Conservation (phyloP, 352 stramenopile genomes). For the Phytophthora pistaciae region DNA sequence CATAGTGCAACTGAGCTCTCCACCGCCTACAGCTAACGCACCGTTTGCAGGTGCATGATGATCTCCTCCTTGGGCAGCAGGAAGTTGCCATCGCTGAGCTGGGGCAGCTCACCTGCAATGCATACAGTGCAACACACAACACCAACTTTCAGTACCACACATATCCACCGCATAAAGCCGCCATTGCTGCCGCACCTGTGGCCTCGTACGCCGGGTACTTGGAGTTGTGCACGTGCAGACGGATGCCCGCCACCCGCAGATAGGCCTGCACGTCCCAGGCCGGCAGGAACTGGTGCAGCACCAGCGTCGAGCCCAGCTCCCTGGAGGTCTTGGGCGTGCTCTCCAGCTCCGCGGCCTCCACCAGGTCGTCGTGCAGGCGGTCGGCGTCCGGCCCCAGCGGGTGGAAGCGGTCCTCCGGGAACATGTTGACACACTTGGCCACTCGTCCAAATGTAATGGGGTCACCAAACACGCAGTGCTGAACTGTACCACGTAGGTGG, state of each 20-base stretch:
- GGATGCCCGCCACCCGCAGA: constrained; percentile 77
- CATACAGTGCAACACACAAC: background rate
- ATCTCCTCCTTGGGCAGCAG: constrained; percentile 87
- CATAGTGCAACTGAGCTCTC: background rate
- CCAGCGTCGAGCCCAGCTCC: constrained; percentile 73
- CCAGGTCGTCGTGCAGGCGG: constrained; percentile 74
- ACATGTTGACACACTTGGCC: constrained; percentile 38
- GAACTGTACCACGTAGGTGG: background rate
- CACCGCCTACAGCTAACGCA: constrained; percentile 22
- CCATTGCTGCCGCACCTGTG: constrained; percentile 50
- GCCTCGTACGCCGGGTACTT: constrained; percentile 84
- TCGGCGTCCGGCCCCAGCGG: constrained; percentile 76
- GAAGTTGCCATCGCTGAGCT: constrained; percentile 90
- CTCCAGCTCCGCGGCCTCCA: constrained; percentile 56
- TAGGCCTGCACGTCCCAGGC: constrained; percentile 90
- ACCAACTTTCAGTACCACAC: background rate
- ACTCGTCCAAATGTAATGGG: constrained; percentile 3
- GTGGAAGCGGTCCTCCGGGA: constrained; percentile 85
- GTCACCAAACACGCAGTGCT: background rate
- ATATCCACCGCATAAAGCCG: background rate
- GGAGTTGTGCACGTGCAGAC: constrained; percentile 88
- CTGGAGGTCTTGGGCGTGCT: constrained; percentile 71
- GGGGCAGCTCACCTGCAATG: constrained; percentile 66
- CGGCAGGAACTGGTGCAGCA: constrained; percentile 88
- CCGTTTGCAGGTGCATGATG: constrained; percentile 88